Evolutionary conservation across 352 stramenopile species (phyloP).

Genomic region (Lagenidium giganteum): DNA sequence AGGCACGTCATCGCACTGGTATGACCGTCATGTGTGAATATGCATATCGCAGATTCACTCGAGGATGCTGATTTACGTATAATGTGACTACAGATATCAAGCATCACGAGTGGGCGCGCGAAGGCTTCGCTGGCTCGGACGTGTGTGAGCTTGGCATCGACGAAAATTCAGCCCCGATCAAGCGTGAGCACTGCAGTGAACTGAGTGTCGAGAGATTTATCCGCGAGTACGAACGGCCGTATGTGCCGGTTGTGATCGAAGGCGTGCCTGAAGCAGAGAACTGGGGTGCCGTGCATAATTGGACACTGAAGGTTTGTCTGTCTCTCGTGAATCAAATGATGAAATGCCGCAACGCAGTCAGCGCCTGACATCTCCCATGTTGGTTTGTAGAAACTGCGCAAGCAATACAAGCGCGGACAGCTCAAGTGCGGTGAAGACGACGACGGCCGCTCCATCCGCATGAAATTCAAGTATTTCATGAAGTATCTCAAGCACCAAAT

Average conservation of each 20-base stretch:
- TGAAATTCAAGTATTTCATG: conserved; percentile 83
- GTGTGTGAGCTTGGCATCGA: conserved; percentile 74
- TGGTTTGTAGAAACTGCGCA: conserved; percentile 37
- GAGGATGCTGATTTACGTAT: neutral
- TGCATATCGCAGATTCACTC: neutral
- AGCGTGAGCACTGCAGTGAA: conserved; percentile 68
- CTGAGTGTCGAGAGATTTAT: conserved; percentile 81
- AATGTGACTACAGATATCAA: conserved; percentile 50
- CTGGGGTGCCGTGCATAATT: conserved; percentile 68
- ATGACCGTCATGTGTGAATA: conserved; percentile 2
- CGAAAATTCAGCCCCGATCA: conserved; percentile 56
- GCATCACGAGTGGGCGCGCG: conserved; percentile 51
- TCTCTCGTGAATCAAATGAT: neutral
- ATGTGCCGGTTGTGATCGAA: conserved; percentile 76
- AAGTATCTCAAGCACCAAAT: conserved; percentile 69
- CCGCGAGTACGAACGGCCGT: conserved; percentile 74
- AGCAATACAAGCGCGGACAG: conserved; percentile 71
- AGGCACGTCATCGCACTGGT: conserved; percentile 75
- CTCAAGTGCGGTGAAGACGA: conserved; percentile 84
- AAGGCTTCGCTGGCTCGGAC: conserved; percentile 78
- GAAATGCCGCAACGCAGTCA: neutral
- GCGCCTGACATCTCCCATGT: conserved; percentile 1
- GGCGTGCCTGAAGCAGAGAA: conserved; percentile 74
- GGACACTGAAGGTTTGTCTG: conserved; percentile 53
- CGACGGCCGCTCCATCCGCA: conserved; percentile 65